Base-by-base conservation (phyloP, 2,329 filamentous ascomycete genomes). In the Magnaporthiopsis incrustans region DNA sequence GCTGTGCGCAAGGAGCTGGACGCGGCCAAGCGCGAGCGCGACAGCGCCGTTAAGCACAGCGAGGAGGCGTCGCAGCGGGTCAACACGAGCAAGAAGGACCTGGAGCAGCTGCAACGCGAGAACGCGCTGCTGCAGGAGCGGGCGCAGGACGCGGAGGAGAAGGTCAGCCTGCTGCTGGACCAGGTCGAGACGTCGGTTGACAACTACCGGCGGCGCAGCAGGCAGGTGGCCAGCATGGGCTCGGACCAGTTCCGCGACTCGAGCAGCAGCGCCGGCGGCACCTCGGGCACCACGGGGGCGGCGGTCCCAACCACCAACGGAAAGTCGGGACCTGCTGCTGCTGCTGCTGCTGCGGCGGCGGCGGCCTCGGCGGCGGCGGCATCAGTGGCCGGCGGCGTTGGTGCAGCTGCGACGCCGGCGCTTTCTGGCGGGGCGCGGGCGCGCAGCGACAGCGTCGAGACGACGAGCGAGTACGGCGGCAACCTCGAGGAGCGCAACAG, bases 171-270 rank as follows among this genome's bases (percentile, higher is more conserved):
- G 71, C 86, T 99, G 61, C 86, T 99, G 15, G 92, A 98, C 74
- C 94, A 98, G 73, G 93, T 99, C 53, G 94, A 96, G 75, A 87
- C 88, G 57, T 96, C 92, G 4, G 95, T 99, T 22, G 93, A 95
- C 76, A 96, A 91, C 74, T 98, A 98, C 76, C 90, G 95, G 64
- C 90, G 95, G 57, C 92, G 85, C 65, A 88, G 85, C 69, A 83
- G 88, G 56, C 83, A 86, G 67, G 75, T 75, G 60, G 77, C 76
- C 66, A 85, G 79, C 74, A 81, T 81, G 71, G 82, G 76, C 60
- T 83, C 79, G 59, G 85, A 79, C 64, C 77, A 79, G 63, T 56
- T 70, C 38, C 78, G 77, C 8, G 73, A 74, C 35, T 70, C 71
- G n/a, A 70, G 68, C 32, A 70, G 67, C 56, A 66, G 64, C 32